Evolutionary conservation across 2,329 filamentous ascomycete genomes (phyloP).

Genomic region (Chaetomium sp.): DNA sequence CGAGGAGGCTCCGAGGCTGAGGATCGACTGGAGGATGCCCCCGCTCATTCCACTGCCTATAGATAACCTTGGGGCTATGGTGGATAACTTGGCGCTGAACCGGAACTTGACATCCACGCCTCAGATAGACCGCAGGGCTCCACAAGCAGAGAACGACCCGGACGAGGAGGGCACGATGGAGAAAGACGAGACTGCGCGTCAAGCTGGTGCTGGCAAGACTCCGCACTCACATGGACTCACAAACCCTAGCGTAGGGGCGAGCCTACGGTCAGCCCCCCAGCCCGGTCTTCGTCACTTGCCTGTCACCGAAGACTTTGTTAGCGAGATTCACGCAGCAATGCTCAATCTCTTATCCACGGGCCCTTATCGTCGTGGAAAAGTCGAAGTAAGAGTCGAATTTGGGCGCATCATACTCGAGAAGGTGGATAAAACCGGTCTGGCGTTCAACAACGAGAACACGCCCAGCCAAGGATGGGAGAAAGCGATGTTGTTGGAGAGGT

Average conservation of each 20-base stretch:
- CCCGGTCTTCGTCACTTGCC: no score
- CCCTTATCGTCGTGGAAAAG: constrained; percentile 32
- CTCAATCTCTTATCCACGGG: constrained; percentile 26
- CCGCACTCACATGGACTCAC: neutral
- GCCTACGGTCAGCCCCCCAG: neutral
- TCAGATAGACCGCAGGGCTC: neutral
- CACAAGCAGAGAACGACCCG: neutral
- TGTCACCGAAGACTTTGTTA: constrained; percentile 1
- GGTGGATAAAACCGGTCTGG: constrained; percentile 30
- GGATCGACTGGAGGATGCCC: constrained; percentile 16
- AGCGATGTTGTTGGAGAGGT: constrained; percentile 18
- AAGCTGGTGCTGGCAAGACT: neutral
- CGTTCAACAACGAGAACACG: constrained; percentile 32
- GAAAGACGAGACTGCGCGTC: neutral
- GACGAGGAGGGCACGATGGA: neutral
- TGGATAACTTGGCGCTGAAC: neutral
- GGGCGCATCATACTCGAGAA: constrained; percentile 37
- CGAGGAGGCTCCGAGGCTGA: neutral
- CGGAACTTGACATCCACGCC: no score
- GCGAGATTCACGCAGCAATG: constrained; percentile 24
- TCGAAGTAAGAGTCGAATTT: constrained; percentile 37
- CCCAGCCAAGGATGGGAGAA: constrained; percentile 35
- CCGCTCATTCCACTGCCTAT: constrained; percentile 6
- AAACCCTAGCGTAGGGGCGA: neutral
- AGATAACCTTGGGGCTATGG: neutral